Percentiles rank a stretch among this genome's conserved stretches.
phyloP scores from a whole-genome alignment of 176 grass and related monocot genomes.

The Cenchrus fungigraminus region DNA sequence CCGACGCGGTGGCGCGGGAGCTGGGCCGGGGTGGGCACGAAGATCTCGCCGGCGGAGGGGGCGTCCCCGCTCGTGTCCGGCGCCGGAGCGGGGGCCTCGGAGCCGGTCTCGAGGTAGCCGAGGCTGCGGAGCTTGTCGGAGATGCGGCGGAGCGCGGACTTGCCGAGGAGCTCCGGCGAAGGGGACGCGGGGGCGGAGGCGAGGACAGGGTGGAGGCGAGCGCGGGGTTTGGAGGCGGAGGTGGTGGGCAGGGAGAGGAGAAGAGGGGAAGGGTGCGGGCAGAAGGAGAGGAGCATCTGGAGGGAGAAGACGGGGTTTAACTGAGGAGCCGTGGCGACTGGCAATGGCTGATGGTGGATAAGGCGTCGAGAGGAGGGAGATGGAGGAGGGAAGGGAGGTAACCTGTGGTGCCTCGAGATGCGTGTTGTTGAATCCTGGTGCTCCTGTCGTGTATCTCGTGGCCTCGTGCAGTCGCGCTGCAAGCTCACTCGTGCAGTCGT shows the following conservation, averaged over 20 bases:
- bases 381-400: background rate
- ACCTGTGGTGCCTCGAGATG: background rate
- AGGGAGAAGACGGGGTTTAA: conserved; percentile 47
- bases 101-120: conserved; percentile 55
- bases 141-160: conserved; percentile 79
- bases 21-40: conserved; percentile 68
- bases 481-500: too few species aligned
- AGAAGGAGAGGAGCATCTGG: conserved; percentile 55
- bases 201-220: conserved; percentile 22
- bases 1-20: conserved; percentile 68
- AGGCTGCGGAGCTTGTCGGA: conserved; percentile 91
- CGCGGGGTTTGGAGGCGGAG: background rate
- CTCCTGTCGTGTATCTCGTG: too few species aligned
- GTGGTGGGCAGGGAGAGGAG: conserved; percentile 9
- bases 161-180: conserved; percentile 53
- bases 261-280: conserved; percentile 39
- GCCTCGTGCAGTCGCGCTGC: too few species aligned
- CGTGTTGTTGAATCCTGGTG: background rate
- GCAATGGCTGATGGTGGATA: conserved; percentile 25
- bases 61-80: background rate
- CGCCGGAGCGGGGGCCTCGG: background rate
- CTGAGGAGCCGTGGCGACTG: background rate
- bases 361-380: conserved; percentile 3
- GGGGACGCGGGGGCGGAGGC: conserved; percentile 30
- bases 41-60: conserved; percentile 72